Base-by-base conservation (phyloP, 2,329 filamentous ascomycete genomes). In the Teratosphaeria epicoccoides region DNA sequence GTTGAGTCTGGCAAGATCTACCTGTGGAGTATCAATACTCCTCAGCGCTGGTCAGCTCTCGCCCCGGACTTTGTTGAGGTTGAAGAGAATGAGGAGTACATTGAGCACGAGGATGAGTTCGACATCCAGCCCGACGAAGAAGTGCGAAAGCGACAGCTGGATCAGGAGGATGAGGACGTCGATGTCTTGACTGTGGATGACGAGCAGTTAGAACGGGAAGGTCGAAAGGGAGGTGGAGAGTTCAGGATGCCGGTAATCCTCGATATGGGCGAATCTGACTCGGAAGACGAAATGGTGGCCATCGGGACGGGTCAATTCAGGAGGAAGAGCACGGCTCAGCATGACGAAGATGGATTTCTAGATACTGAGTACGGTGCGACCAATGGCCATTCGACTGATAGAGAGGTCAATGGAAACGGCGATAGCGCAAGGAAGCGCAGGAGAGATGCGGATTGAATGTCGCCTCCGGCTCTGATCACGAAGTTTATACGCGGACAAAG, bases 51-150 rank as follows among this genome's bases (percentile, higher is more conserved):
- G 94, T 96, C 90, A 14, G 91, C 93, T 1, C 78, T 98, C 25
- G 94, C 94, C 5, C 93, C 93, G 0, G 94, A 98, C 70, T 98
- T 98, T 69, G 87, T 84, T 40, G 93, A 98, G 69, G 89, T 98
- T 12, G 93, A 98, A 70, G 93, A 98, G 70, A 98, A 98, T 61
- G 89, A 95, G 22, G 88, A 97, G 67, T 98, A 98, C 66, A 81
- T 94, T 43, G 93, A 98, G 69, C 81, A 82, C 51, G 93, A 98
- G 70, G 93, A 98, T 66, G 93, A 98, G 66, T 98, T 98, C 62
- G 94, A 98, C 68, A 94, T 97, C 52, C 93, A 97, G 66, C 89
- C 89, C 0, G 85, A 91, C 52, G 91, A 96, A 66, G 91, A 97
- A 68, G 84, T 97, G 51, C 88, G 94, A 66, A 91, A 95, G 68